Evolutionary conservation across 2,329 filamentous ascomycete species (phyloP), one percentile per base, ranked within the genome.

Genomic region (Aspergillus sp.): DNA sequence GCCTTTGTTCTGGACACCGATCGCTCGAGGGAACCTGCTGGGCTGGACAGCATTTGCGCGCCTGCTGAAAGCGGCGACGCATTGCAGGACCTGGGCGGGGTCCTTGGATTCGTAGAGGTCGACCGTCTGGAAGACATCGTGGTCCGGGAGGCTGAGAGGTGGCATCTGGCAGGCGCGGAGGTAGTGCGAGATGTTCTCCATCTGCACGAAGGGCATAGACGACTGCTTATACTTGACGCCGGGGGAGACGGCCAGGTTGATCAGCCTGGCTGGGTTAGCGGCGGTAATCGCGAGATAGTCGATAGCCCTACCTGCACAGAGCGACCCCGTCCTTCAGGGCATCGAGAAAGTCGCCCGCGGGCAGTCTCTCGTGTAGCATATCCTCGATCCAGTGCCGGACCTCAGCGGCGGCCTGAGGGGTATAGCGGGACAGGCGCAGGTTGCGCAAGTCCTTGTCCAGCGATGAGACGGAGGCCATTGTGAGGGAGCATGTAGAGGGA

Each of bases 101-200:
- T 98, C 91, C 60, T 98, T 98, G 45, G 79, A 72, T 61, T 98
- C 91, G 67, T 82, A 98, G 29, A 98, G 71, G 63, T 98, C 91
- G 57, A 98, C 89, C 4, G 91, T 98, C 40, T 96, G 77, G 64
- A 98, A 98, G 45, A 88, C 79, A 61, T 98, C 91, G 66, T 98
- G 91, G 28, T 88, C 80, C 36, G 85, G 86, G 38, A 98, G 77
- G 60, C 80, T 88, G 32, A 98, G 68, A 1, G 91, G 91, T 15
- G 83, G 76, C 31, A 75, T 68, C 61, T 94, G 84, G 67, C 88
- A 93, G 39, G 86, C 86, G 52, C 76, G 78, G 33, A 98, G 76
- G 63, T 95, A 98, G 55, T 93, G 85, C 4, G 88, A 93, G 53
- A 98, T 95, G 58, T 98, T 98, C 61, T 98, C 91, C 88, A 96